A percentile compares a stretch with the other conserved stretches of the same genome.
Evolutionary conservation across 257 asterid species (phyloP).

Genomic region (Coffea canephora): DNA sequence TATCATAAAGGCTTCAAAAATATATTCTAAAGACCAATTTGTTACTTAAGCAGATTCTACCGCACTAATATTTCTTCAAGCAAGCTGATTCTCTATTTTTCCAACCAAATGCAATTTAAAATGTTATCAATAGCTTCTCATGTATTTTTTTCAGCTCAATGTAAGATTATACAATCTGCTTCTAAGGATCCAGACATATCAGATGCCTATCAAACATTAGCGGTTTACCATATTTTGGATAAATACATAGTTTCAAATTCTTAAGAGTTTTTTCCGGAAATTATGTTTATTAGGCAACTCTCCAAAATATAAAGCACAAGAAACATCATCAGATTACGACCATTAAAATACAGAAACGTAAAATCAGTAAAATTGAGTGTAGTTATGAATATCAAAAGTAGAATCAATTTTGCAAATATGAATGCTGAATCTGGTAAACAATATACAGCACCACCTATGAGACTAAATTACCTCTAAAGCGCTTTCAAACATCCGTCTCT

Average conservation of each 20-base stretch:
- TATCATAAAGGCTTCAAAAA: neutral
- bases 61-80: neutral
- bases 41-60: neutral
- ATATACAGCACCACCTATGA: neutral
- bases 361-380: neutral
- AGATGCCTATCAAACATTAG: neutral
- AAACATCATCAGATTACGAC: neutral
- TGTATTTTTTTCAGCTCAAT: neutral
- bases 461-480: slow-evolving; percentile 66
- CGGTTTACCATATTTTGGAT: too few relatives aligned
- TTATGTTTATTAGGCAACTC: neutral
- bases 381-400: neutral
- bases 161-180: neutral
- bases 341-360: neutral
- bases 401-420: neutral
- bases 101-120: neutral
- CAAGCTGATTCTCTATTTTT: neutral
- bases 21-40: neutral
- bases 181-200: neutral
- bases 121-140: neutral
- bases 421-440: neutral
- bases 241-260: neutral
- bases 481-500: slow-evolving; percentile 40
- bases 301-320: neutral
- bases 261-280: neutral